Percentiles rank a stretch among this genome's conserved stretches.
phyloP scores from a whole-genome alignment of 1,284 basidiomycete species.

The Trichosporon sp. region DNA sequence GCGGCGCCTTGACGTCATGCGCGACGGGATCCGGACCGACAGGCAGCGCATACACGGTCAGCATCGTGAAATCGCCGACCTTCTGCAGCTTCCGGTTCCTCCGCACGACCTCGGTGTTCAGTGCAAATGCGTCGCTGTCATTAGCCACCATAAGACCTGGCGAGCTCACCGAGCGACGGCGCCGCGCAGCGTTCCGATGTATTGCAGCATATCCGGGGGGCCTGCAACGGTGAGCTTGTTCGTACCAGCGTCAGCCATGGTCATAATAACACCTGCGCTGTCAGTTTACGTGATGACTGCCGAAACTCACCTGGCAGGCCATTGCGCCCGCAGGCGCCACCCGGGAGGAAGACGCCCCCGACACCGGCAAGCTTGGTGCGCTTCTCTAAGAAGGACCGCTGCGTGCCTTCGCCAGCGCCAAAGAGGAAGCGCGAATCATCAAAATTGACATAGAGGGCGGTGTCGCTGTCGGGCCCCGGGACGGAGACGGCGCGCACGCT shows the following conservation, averaged over 20 bases:
- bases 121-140: conserved; percentile 14
- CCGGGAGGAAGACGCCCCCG: conserved; percentile 68
- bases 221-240: conserved; percentile 62
- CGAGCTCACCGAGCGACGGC: conserved; percentile 29
- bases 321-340: conserved; percentile 56
- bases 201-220: conserved; percentile 66
- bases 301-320: conserved; percentile 64
- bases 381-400: conserved; percentile 67
- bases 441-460: conserved; percentile 67
- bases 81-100: conserved; percentile 8
- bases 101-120: conserved; percentile 18
- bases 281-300: conserved; percentile 4
- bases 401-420: conserved; percentile 77
- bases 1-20: neutral
- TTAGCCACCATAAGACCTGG: conserved; percentile 25
- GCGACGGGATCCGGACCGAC: conserved; percentile 13
- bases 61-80: conserved; percentile 24
- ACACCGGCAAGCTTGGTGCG: conserved; percentile 61
- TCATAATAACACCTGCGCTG: conserved; percentile 71
- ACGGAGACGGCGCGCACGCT: conserved; percentile 47
- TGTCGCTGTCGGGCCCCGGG: conserved; percentile 68
- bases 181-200: conserved; percentile 59
- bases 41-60: conserved; percentile 35
- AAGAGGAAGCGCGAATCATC: conserved; percentile 77
- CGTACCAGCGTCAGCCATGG: conserved; percentile 66